These are phyloP conservation scores for Ceratobasidium sp. DNA, from an alignment of 1,284 basidiomycete species.

Conservation along the genomic window DNA sequence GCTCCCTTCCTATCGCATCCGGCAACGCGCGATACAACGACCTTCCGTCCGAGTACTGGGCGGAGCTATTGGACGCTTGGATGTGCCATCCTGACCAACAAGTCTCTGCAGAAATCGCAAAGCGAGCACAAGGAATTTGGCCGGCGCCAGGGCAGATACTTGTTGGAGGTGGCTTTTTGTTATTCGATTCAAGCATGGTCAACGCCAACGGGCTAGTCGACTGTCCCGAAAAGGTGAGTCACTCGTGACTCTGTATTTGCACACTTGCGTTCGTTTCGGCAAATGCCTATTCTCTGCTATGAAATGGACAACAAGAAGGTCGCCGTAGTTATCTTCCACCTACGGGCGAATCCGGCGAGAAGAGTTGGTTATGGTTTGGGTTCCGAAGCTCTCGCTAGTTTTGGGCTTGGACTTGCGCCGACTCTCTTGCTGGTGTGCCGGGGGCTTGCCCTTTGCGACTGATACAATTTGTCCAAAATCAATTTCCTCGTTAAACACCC, in stretches of 20 bases:
- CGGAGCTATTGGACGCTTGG: slow-evolving; percentile 96
- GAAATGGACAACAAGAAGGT: slow-evolving; percentile 85
- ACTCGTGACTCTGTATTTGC: slow-evolving; percentile 12
- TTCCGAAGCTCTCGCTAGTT: slow-evolving; percentile 49
- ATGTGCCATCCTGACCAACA: slow-evolving; percentile 95
- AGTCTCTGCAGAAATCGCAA: slow-evolving; percentile 70
- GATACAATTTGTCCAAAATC: slow-evolving; percentile 89
- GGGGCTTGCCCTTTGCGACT: slow-evolving; percentile 61
- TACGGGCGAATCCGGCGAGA: slow-evolving; percentile 57
- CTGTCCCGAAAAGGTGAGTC: slow-evolving; percentile 63
- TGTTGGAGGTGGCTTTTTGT: slow-evolving; percentile 84
- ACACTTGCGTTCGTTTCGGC: slow-evolving; percentile 8
- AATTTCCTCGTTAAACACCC: slow-evolving; percentile 78
- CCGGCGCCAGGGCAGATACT: slow-evolving; percentile 72
- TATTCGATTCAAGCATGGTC: slow-evolving; percentile 71
- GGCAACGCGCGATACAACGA: slow-evolving; percentile 65
- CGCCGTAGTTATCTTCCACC: slow-evolving; percentile 73
- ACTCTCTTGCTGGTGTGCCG: slow-evolving; percentile 26
- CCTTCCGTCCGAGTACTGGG: slow-evolving; percentile 94
- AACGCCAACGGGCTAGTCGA: slow-evolving; percentile 61
- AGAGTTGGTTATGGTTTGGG: slow-evolving; percentile 15
- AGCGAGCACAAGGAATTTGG: slow-evolving; percentile 79
- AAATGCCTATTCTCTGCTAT: slow-evolving; percentile 38
- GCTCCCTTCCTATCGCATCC: slow-evolving; percentile 53
- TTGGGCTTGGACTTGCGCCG: slow-evolving; percentile 31